Percentiles rank a stretch among this genome's conserved stretches.
phyloP scores from a whole-genome alignment of 805 yeast genomes.

The Starmerella khaoyaiensis region DNA sequence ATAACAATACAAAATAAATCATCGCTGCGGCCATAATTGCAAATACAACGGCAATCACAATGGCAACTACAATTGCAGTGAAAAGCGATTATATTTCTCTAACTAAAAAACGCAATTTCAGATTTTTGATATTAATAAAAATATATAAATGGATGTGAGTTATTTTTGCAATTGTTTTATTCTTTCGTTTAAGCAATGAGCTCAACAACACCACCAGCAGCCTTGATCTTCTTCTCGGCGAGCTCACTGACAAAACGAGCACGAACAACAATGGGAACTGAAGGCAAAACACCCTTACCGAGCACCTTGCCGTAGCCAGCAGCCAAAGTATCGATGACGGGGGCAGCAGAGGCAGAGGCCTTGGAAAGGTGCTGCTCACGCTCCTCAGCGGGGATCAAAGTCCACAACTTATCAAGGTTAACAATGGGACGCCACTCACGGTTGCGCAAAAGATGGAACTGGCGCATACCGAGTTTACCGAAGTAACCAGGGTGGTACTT shows the following conservation, averaged over 20 bases:
- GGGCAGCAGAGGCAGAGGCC: slow-evolving; percentile 80
- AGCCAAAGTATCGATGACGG: slow-evolving; percentile 98
- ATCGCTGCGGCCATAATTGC: no score
- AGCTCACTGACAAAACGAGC: slow-evolving; percentile 98
- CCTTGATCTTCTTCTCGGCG: slow-evolving; percentile 99
- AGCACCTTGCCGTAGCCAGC: slow-evolving; percentile 99
- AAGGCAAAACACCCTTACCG: slow-evolving; percentile 97
- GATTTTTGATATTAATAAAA: slow-evolving; percentile 4
- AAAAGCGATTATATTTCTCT: no score
- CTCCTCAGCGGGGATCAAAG: slow-evolving; percentile 84
- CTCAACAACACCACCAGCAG: slow-evolving; percentile 99
- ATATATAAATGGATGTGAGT: slow-evolving; percentile 7
- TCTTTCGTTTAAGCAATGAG: slow-evolving; percentile 86
- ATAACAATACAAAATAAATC: no score
- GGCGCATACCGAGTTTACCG: slow-evolving; percentile 99
- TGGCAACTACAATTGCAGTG: no score
- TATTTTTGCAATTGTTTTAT: no score
- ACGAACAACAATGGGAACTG: slow-evolving; percentile 96
- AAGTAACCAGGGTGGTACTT: slow-evolving; percentile 99
- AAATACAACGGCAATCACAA: no score
- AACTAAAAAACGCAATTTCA: not conserved
- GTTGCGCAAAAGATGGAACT: slow-evolving; percentile 89
- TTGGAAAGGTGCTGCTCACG: slow-evolving; percentile 85
- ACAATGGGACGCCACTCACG: slow-evolving; percentile 97
- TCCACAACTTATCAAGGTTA: slow-evolving; percentile 98